phyloP scores from a whole-genome alignment of 306 rosid species.

The Corylus americana region DNA sequence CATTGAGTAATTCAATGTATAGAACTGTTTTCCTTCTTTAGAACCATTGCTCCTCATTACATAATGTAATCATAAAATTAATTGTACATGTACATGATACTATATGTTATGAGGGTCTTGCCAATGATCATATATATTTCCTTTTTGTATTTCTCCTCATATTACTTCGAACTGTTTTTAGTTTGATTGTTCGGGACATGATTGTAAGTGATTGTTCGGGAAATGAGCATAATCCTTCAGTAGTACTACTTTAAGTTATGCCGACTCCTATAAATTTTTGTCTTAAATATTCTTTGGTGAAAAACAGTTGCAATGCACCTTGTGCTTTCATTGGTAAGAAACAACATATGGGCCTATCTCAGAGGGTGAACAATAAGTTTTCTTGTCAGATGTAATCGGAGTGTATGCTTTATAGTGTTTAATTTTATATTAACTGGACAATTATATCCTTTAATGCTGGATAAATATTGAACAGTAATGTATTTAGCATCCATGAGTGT shows the following conservation, averaged over 20 bases:
- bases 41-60: background rate
- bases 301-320: background rate
- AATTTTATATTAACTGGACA: background rate
- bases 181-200: background rate
- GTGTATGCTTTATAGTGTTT: background rate
- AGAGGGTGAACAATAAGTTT: background rate
- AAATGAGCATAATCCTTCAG: background rate
- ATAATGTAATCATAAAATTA: background rate
- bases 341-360: background rate
- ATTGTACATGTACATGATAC: background rate
- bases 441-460: background rate
- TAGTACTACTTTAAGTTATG: background rate
- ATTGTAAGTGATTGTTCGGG: background rate
- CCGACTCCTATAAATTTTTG: background rate
- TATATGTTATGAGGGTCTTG: background rate
- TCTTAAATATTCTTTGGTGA: background rate
- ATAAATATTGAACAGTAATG: background rate
- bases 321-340: background rate
- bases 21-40: too few relatives aligned
- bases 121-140: background rate
- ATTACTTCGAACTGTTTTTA: background rate
- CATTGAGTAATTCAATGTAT: too few relatives aligned
- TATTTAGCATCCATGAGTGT: background rate
- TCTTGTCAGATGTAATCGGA: background rate
- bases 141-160: background rate